Evolutionary conservation across 2,329 filamentous ascomycete species (phyloP), one percentile per base, ranked within the genome.

Genomic region (Chrysoporthe austroafricana): DNA sequence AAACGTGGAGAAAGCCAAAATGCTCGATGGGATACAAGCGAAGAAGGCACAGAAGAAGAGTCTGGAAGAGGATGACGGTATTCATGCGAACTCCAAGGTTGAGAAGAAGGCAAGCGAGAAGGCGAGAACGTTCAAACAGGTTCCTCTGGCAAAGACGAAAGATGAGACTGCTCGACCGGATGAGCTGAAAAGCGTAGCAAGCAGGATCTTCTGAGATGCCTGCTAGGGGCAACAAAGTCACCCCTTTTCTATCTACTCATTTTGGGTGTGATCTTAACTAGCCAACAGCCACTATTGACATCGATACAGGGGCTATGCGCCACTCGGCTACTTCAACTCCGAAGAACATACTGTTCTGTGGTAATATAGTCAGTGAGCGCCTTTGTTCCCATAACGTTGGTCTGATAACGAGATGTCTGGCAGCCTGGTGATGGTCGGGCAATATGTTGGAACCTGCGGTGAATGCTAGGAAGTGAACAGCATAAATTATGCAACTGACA

Each of bases 1-100:
- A 73, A 94, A 95, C 76, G 85, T 96, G 67, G 92, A 96, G 83
- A 87, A 84, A 75, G 90, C 88, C 62, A 95, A 94, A 86, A 91
- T 93, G 85, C 77, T 93, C 71, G 89, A 92, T 62, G 89, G 89
- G 11, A 94, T 94, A 78, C 87, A 89, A 75, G 83, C 82, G 66
- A 90, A 89, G 76, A 84, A 81, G 72, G 83, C 83, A 63, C 82
- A 78, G 56, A 84, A 81, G 78, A 79, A 75, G 71, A 77, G 66
- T 64, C 4, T n/a, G 75, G 76, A 77, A 72, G 70, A 79, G 57
- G 78, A 78, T 70, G 74, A 76, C 68, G 78, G 73, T 26, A 72
- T 71, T 66, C 73, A 52, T n/a, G 16, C 57, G 9, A 39, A 50
- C 18, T 26, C 59, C 26, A 44, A 26, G 8, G 21, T 18, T 44